Evolutionary conservation across 1,284 basidiomycete genomes (phyloP).

Genomic region (Ceratobasidium sp.): DNA sequence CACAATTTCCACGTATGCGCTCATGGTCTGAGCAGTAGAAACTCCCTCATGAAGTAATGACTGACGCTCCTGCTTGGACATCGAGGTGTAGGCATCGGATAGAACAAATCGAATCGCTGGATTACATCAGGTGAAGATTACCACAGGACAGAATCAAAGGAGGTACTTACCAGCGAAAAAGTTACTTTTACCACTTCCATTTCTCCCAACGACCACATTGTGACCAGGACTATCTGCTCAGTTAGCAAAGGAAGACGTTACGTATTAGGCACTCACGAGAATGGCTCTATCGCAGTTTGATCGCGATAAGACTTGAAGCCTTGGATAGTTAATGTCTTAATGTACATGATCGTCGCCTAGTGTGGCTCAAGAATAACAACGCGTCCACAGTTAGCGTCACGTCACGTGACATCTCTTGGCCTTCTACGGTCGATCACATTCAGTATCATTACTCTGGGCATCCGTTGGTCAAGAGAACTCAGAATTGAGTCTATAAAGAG

Average conservation of each 20-base stretch:
- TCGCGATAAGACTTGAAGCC: constrained; percentile 96
- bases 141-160: neutral
- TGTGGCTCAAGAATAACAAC: constrained; percentile 34
- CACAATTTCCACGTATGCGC: constrained; percentile 90
- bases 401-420: constrained; percentile 19
- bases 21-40: constrained; percentile 88
- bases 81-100: constrained; percentile 96
- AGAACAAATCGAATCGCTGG: constrained; percentile 96
- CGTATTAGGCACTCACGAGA: constrained; percentile 56
- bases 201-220: constrained; percentile 94
- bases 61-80: constrained; percentile 94
- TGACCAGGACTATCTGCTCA: constrained; percentile 76
- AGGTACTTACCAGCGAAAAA: constrained; percentile 85
- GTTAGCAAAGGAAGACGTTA: constrained; percentile 30
- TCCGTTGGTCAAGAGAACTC: too few species aligned
- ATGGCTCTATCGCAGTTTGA: constrained; percentile 67
- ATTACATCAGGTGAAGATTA: neutral
- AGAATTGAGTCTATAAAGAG: too few species aligned
- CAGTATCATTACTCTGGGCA: too few species aligned
- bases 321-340: constrained; percentile 93
- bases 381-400: neutral
- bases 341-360: constrained; percentile 66
- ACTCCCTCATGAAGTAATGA: constrained; percentile 94
- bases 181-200: constrained; percentile 96
- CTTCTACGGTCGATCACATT: neutral